Conservation (phyloP, 305 asterid species). For the Rubia tinctorum region DNA sequence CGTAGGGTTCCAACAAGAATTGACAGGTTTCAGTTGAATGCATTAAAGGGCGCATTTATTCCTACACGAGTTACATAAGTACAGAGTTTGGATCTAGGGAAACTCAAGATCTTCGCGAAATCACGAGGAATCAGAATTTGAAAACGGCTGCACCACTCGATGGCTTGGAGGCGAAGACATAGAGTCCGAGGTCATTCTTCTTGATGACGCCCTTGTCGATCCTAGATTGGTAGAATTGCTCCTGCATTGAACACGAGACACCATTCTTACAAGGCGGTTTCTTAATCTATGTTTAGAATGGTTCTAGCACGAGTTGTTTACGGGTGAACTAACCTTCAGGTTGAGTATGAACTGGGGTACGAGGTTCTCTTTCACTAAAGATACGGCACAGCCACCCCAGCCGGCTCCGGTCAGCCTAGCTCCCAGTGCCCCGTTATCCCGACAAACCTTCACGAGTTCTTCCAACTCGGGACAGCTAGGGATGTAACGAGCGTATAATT, state of each 20-base stretch:
- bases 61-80: not conserved
- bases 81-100: not conserved
- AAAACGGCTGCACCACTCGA: conserved; percentile 95
- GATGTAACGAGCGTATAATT: not conserved
- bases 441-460: conserved; percentile 73
- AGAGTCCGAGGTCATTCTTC: conserved; percentile 62
- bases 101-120: not conserved
- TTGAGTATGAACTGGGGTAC: conserved; percentile 86
- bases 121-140: conserved; percentile 26
- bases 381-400: conserved; percentile 99
- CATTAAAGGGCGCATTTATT: too few relatives aligned
- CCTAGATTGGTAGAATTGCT: conserved; percentile 72
- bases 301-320: not conserved
- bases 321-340: conserved; percentile 53
- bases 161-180: conserved; percentile 86
- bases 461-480: conserved; percentile 90
- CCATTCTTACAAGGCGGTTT: not conserved
- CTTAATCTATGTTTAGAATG: not conserved
- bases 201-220: conserved; percentile 72
- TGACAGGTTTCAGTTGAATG: not conserved
- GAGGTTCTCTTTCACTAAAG: conserved; percentile 75
- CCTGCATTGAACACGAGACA: conserved; percentile 37
- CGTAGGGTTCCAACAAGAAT: not conserved
- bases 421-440: conserved; percentile 86
- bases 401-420: conserved; percentile 98